A percentile compares a stretch with the other conserved stretches of the same genome.
Conservation (phyloP, 352 stramenopile species). For the Elongisporangium prolatum region DNA sequence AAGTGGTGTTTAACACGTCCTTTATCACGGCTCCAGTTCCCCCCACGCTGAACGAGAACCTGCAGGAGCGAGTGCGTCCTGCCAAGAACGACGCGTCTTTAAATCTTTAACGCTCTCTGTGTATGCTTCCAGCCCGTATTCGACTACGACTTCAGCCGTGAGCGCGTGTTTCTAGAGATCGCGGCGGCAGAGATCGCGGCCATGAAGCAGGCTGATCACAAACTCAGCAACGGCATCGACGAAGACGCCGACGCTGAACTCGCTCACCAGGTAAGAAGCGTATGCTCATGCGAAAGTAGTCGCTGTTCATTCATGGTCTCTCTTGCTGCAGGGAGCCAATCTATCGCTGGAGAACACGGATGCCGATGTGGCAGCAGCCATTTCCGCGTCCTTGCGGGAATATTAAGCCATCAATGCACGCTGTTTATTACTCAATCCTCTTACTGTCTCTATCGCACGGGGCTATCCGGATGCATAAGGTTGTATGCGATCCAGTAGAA, state of each 20-base stretch:
- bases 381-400: slow-evolving; percentile 57
- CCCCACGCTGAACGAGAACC: slow-evolving; percentile 47
- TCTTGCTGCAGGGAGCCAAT: slow-evolving; percentile 18
- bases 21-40: slow-evolving; percentile 36
- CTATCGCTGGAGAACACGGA: slow-evolving; percentile 46
- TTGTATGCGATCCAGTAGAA: slow-evolving; percentile 83
- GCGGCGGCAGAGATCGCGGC: slow-evolving; percentile 50
- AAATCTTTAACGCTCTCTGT: background rate
- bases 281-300: background rate
- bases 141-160: slow-evolving; percentile 68
- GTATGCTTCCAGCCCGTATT: slow-evolving; percentile 43
- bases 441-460: slow-evolving; percentile 34
- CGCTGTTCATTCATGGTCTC: background rate
- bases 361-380: slow-evolving; percentile 59
- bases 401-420: slow-evolving; percentile 27
- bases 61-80: slow-evolving; percentile 42
- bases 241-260: slow-evolving; percentile 26
- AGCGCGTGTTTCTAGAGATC: slow-evolving; percentile 68
- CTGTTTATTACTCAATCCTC: background rate
- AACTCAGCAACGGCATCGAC: background rate
- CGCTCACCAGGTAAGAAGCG: slow-evolving; percentile 25
- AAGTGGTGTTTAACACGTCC: slow-evolving; percentile 48
- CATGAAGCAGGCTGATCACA: slow-evolving; percentile 27
- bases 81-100: too few relatives aligned
- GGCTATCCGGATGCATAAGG: slow-evolving; percentile 48